Evolutionary conservation across 2,329 filamentous ascomycete species (phyloP).

Genomic region (Dryadomyces sulphureus): DNA sequence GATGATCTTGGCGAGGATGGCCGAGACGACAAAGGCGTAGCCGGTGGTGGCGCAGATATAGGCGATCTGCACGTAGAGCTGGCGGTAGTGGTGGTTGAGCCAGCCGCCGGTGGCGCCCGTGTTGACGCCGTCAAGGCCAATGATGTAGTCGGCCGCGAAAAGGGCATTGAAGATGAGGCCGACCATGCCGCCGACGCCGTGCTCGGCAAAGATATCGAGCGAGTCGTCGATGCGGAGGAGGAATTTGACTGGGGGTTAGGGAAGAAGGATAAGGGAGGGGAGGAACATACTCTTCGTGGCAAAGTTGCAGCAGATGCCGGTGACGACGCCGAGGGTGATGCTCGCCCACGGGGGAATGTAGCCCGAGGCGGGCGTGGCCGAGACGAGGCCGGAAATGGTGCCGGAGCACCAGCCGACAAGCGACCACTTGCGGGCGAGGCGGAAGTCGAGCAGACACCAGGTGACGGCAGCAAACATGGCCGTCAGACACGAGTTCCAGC

Average conservation of each 20-base stretch:
- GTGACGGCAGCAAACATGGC: slow-evolving; percentile 85
- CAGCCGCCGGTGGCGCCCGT: slow-evolving; percentile 52
- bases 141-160: slow-evolving; percentile 55
- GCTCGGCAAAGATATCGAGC: slow-evolving; percentile 58
- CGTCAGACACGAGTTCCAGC: slow-evolving; percentile 93
- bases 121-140: slow-evolving; percentile 66
- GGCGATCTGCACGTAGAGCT: slow-evolving; percentile 67
- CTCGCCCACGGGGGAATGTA: slow-evolving; percentile 55
- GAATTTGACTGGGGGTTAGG: slow-evolving; percentile 31
- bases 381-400: slow-evolving; percentile 55
- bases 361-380: slow-evolving; percentile 54
- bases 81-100: slow-evolving; percentile 58
- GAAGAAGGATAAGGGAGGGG: not conserved
- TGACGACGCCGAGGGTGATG: slow-evolving; percentile 49
- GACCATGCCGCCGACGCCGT: slow-evolving; percentile 54
- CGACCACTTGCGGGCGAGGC: slow-evolving; percentile 85
- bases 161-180: slow-evolving; percentile 60
- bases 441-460: slow-evolving; percentile 93
- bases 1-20: slow-evolving; percentile 58
- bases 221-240: slow-evolving; percentile 53
- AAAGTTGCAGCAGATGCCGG: slow-evolving; percentile 55
- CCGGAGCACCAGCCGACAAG: slow-evolving; percentile 63
- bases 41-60: slow-evolving; percentile 52
- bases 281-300: slow-evolving; percentile 34
- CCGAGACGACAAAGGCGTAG: slow-evolving; percentile 62